Percentiles rank a stretch among this genome's conserved stretches.
Conservation (phyloP, 257 asterid genomes). For the Solanum lycopersicoides region DNA sequence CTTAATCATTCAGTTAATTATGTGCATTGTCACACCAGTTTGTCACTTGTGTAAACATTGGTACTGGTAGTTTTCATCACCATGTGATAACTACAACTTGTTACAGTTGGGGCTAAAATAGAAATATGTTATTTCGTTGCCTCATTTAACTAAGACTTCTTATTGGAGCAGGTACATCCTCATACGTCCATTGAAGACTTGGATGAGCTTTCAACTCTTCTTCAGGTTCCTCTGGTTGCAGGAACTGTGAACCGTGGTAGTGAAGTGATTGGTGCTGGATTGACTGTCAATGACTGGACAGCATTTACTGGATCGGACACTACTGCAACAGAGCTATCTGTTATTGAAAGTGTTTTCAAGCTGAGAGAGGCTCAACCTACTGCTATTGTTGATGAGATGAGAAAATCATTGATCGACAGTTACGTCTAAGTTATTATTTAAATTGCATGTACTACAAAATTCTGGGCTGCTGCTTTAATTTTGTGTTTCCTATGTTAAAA, state of each 20-base stretch:
- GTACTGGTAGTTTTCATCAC: neutral
- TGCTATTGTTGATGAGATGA: slow-evolving; percentile 77
- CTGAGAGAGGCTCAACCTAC: slow-evolving; percentile 82
- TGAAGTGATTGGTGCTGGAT: slow-evolving; percentile 73
- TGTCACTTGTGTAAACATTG: neutral
- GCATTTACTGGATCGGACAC: slow-evolving; percentile 95
- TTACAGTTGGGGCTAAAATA: neutral
- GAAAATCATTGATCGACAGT: slow-evolving; percentile 74
- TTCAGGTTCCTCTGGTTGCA: slow-evolving; percentile 84
- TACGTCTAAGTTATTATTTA: slow-evolving; percentile 29
- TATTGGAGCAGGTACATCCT: slow-evolving; percentile 69
- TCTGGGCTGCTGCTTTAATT: neutral
- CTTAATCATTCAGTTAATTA: neutral
- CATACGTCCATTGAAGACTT: slow-evolving; percentile 84
- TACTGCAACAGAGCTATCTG: slow-evolving; percentile 85
- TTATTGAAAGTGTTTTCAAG: slow-evolving; percentile 75
- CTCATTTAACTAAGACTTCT: neutral
- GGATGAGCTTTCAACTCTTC: slow-evolving; percentile 84
- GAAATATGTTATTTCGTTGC: neutral
- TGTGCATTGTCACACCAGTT: neutral
- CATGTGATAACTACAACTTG: neutral
- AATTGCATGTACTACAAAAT: neutral
- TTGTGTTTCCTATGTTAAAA: neutral
- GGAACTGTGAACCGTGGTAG: slow-evolving; percentile 92
- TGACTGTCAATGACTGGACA: slow-evolving; percentile 81